A percentile compares a stretch with the other conserved stretches of the same genome.
phyloP scores from a whole-genome alignment of 2,329 filamentous ascomycete species.

The Trichophyton equinum region DNA sequence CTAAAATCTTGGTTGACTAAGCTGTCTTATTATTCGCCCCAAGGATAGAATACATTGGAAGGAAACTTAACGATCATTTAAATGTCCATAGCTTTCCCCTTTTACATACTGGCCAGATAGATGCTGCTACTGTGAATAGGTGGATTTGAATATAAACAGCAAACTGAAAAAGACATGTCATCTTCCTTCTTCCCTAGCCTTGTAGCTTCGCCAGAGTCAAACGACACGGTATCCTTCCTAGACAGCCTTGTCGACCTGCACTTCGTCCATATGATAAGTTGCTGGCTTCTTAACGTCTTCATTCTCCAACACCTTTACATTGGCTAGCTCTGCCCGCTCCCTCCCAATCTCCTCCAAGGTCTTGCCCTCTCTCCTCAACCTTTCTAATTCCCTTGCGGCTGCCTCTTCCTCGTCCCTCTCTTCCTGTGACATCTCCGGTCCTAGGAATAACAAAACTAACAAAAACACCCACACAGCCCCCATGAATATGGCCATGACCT shows the following conservation, averaged over 20 bases:
- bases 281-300: background rate
- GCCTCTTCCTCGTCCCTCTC: conserved; percentile 37
- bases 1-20: conserved; percentile 64
- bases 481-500: conserved; percentile 87
- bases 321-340: conserved; percentile 6
- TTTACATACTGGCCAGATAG: background rate
- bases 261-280: background rate
- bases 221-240: background rate
- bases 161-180: background rate
- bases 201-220: background rate
- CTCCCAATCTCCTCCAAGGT: conserved; percentile 8
- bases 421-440: conserved; percentile 30
- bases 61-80: background rate
- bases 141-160: background rate
- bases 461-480: conserved; percentile 60
- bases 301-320: conserved; percentile 6
- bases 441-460: conserved; percentile 39
- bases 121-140: background rate
- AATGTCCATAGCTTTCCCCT: background rate
- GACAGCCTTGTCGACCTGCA: background rate
- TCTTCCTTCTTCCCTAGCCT: background rate
- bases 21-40: no score
- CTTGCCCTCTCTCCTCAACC: conserved; percentile 4
- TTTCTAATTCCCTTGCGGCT: conserved; percentile 15
- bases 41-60: no score